Percentiles rank a stretch among this genome's conserved stretches.
Evolutionary conservation across 371 early-diverging fungal species (phyloP).

Genomic region (Syncephalastrum monosporum): DNA sequence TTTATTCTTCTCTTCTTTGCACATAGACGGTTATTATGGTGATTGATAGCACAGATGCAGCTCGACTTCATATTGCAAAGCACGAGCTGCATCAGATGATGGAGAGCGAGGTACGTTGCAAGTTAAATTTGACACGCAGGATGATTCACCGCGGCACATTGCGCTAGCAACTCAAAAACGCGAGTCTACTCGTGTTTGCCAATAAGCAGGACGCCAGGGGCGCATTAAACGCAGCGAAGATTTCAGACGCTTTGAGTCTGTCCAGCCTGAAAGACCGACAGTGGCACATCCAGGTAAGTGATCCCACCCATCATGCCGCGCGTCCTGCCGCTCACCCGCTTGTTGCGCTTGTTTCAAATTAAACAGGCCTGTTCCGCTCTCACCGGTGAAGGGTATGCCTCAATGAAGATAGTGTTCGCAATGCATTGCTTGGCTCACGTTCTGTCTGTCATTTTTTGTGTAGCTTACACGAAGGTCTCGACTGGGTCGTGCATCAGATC

Average conservation of each 20-base stretch:
- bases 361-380: constrained; percentile 68
- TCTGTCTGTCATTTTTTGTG: not conserved
- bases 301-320: not conserved
- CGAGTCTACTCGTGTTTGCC: constrained; percentile 67
- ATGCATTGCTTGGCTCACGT: not conserved
- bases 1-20: not conserved
- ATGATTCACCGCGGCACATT: not conserved
- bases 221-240: constrained; percentile 64
- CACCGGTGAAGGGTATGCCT: constrained; percentile 67
- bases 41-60: constrained; percentile 71
- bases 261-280: constrained; percentile 67
- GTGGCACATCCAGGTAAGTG: constrained; percentile 72
- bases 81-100: constrained; percentile 73
- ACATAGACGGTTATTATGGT: constrained; percentile 74
- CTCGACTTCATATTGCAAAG: constrained; percentile 62
- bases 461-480: constrained; percentile 70
- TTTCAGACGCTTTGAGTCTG: constrained; percentile 66
- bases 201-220: constrained; percentile 76
- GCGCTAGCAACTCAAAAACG: constrained; percentile 56
- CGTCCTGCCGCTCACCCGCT: not conserved
- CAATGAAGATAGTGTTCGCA: not conserved
- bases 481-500: constrained; percentile 70
- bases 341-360: constrained; percentile 3
- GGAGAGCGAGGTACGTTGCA: constrained; percentile 62
- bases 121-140: not conserved